A percentile compares a stretch with the other conserved stretches of the same genome.
These are phyloP conservation scores for Stephania japonica DNA, from an alignment of 164 flowering plant genomes.

Conservation along the genomic window DNA sequence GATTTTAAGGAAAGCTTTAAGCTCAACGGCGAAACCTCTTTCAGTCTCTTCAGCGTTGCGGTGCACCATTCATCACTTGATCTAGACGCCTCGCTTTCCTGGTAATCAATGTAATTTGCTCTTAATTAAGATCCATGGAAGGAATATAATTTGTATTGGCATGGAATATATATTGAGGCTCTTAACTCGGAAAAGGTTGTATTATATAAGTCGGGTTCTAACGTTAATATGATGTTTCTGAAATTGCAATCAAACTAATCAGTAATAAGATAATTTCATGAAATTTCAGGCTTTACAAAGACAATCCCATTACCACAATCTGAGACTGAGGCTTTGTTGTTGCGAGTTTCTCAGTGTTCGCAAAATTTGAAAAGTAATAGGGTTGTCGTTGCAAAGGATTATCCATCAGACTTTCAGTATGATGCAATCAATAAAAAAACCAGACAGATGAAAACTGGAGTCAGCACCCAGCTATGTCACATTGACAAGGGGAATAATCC, in stretches of 20 bases:
- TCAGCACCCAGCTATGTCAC: not conserved
- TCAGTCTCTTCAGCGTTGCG: slow-evolving; percentile 46
- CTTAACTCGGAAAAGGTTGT: no score
- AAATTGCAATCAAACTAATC: no score
- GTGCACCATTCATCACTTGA: slow-evolving; percentile 51
- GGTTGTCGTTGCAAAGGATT: no score
- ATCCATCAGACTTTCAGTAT: not conserved
- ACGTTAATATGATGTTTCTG: no score
- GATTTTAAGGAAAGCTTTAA: slow-evolving; percentile 76
- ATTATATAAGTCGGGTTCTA: no score
- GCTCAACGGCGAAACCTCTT: slow-evolving; percentile 84
- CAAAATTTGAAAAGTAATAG: no score
- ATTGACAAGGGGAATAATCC: not conserved
- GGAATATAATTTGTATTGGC: not conserved
- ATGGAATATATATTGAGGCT: no score
- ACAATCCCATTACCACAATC: not conserved
- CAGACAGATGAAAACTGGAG: not conserved
- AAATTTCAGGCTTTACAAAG: not conserved
- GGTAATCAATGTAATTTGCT: slow-evolving; percentile 9
- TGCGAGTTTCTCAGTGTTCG: no score
- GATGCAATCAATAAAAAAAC: not conserved
- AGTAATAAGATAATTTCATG: not conserved
- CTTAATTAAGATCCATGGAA: not conserved
- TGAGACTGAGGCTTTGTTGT: no score
- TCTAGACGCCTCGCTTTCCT: slow-evolving; percentile 59